These are phyloP conservation scores for Nepenthes mirabilis DNA, from an alignment of 148 eudicot genomes.

Conservation along the genomic window DNA sequence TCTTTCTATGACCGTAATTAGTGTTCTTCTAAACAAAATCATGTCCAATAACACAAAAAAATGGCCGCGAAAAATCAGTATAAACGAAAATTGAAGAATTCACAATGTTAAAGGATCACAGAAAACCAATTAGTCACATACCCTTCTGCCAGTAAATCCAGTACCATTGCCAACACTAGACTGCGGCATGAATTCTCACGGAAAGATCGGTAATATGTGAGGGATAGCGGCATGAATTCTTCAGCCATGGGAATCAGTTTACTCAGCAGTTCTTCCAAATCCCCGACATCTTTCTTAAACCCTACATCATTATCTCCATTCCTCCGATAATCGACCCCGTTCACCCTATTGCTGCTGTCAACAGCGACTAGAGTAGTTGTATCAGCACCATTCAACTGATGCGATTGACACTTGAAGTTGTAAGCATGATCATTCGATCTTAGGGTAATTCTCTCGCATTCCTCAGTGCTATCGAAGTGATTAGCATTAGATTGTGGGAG, in stretches of 20 bases:
- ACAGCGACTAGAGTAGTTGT: background rate
- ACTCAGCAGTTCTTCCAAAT: constrained; percentile 58
- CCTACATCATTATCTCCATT: constrained; percentile 24
- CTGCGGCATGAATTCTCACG: constrained; percentile 20
- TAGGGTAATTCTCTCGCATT: background rate
- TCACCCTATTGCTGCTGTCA: background rate
- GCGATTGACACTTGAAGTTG: constrained; percentile 8
- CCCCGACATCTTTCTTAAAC: constrained; percentile 56
- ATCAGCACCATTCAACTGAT: background rate
- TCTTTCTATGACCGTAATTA: constrained; percentile 40
- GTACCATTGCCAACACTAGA: constrained; percentile 22
- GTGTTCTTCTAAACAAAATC: constrained; percentile 34
- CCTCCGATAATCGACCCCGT: constrained; percentile 2
- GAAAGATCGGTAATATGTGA: constrained; percentile 8
- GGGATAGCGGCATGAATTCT: constrained; percentile 64
- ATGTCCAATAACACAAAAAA: background rate
- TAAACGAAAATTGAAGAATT: background rate
- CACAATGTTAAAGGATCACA: background rate
- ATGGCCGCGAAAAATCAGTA: background rate
- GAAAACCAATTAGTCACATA: constrained; percentile 7
- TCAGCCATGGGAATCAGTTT: constrained; percentile 76
- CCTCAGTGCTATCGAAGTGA: constrained; percentile 10
- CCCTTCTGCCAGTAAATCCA: constrained; percentile 41
- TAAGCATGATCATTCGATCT: constrained; percentile 9
- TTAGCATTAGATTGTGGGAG: constrained; percentile 32